These are phyloP conservation scores for Yamadazyma sp. DNA, from an alignment of 805 yeast species.

Conservation along the genomic window DNA sequence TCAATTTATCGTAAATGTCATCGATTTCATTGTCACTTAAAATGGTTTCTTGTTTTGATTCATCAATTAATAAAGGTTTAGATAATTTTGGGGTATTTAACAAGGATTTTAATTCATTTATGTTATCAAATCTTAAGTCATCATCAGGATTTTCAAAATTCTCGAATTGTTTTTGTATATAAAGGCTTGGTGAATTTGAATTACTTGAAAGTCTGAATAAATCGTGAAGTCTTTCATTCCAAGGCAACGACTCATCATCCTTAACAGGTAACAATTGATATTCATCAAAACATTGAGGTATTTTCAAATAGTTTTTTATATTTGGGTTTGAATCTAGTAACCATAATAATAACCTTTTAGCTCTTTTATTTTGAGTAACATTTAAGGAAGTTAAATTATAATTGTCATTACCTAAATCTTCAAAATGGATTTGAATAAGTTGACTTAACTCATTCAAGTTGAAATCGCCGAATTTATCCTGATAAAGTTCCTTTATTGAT, in stretches of 20 bases:
- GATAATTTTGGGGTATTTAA: constrained; percentile 6
- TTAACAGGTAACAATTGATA: constrained; percentile 22
- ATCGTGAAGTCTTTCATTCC: constrained; percentile 25
- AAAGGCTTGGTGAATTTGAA: not conserved
- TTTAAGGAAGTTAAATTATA: constrained; percentile 32
- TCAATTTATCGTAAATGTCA: constrained; percentile 20
- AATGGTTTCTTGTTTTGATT: not conserved
- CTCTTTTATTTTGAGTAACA: constrained; percentile 27
- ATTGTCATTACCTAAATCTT: constrained; percentile 19
- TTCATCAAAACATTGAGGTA: constrained; percentile 12
- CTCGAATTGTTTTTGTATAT: constrained; percentile 1
- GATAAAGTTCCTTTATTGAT: constrained; percentile 23
- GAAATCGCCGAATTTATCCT: constrained; percentile 25
- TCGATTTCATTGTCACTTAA: constrained; percentile 16
- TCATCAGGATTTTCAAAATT: constrained; percentile 1
- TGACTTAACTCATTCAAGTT: constrained; percentile 24
- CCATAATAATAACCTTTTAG: constrained; percentile 40
- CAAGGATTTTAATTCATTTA: constrained; percentile 7
- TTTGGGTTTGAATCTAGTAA: constrained; percentile 31
- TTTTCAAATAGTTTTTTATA: constrained; percentile 14
- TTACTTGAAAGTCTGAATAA: constrained; percentile 13
- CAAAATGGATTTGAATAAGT: constrained; percentile 34
- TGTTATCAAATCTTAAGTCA: constrained; percentile 6
- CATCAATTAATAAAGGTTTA: not conserved
- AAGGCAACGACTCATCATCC: constrained; percentile 29